Percentiles rank a stretch among this genome's conserved stretches.
Conservation (phyloP, 352 stramenopile species). For the Globisporangium spinosum region DNA sequence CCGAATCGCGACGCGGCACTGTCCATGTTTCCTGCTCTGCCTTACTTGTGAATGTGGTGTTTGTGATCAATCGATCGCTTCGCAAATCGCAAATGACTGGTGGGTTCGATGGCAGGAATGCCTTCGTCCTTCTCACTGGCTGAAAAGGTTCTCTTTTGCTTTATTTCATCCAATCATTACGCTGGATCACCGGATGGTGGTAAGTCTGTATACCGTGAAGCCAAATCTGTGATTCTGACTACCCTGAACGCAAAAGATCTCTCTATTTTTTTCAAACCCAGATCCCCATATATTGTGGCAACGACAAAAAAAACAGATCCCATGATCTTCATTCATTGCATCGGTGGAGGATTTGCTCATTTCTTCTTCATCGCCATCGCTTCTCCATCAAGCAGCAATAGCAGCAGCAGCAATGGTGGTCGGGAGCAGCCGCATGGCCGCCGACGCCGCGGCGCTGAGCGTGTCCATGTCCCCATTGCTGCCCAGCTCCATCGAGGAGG, state of each 20-base stretch:
- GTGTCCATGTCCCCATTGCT: constrained; percentile 76
- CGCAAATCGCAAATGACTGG: constrained; percentile 14
- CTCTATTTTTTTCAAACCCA: background rate
- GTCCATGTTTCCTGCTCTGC: constrained; percentile 33
- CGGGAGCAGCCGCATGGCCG: constrained; percentile 30
- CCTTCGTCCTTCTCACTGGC: background rate
- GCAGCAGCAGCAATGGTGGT: constrained; percentile 33
- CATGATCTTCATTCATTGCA: constrained; percentile 10
- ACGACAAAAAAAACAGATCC: background rate
- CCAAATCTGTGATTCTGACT: background rate
- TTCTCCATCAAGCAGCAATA: background rate
- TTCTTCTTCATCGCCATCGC: background rate
- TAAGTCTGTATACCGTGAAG: background rate
- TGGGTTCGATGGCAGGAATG: constrained; percentile 2
- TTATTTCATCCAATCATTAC: background rate
- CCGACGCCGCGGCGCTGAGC: constrained; percentile 48
- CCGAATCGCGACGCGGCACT: constrained; percentile 81
- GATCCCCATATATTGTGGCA: background rate
- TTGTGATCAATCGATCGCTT: background rate
- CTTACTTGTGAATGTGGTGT: background rate
- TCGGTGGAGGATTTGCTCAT: constrained; percentile 1
- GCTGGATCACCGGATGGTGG: background rate
- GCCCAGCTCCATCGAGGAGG: constrained; percentile 74
- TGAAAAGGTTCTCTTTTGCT: background rate
- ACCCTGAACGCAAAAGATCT: background rate